A percentile compares a stretch with the other conserved stretches of the same genome.
phyloP scores from a whole-genome alignment of 805 yeast species.

The Saturnispora quitensis region DNA sequence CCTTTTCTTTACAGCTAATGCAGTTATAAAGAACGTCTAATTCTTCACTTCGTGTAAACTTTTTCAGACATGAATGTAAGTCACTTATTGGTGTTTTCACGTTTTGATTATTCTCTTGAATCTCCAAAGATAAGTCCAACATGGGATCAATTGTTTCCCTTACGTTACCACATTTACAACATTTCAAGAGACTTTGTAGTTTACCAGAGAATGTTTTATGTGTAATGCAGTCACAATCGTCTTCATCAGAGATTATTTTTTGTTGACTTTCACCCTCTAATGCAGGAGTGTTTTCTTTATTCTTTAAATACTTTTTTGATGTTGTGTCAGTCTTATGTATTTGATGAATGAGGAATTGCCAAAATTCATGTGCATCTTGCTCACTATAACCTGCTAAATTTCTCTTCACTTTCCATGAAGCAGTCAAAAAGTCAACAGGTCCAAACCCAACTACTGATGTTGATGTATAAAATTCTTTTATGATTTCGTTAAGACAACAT shows the following conservation, averaged over 20 bases:
- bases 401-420: slow-evolving; percentile 80
- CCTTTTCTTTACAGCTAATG: slow-evolving; percentile 47
- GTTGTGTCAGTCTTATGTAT: slow-evolving; percentile 46
- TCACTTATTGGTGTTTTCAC: slow-evolving; percentile 19
- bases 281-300: slow-evolving; percentile 19
- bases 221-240: slow-evolving; percentile 62
- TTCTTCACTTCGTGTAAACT: slow-evolving; percentile 70
- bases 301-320: slow-evolving; percentile 14
- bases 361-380: slow-evolving; percentile 97
- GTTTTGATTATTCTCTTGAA: slow-evolving; percentile 31
- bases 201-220: slow-evolving; percentile 81
- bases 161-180: slow-evolving; percentile 55
- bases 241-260: not conserved
- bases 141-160: slow-evolving; percentile 80
- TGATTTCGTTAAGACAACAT: slow-evolving; percentile 76
- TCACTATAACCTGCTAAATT: slow-evolving; percentile 91
- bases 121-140: slow-evolving; percentile 80
- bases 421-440: slow-evolving; percentile 66
- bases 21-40: slow-evolving; percentile 72
- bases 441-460: slow-evolving; percentile 62
- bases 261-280: slow-evolving; percentile 3
- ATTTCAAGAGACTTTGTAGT: slow-evolving; percentile 68
- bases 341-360: slow-evolving; percentile 86
- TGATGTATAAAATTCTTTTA: slow-evolving; percentile 64
- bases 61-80: slow-evolving; percentile 57